Evolutionary conservation across 2,329 filamentous ascomycete genomes (phyloP), one percentile per base, ranked within the genome.

Genomic region (Calonectria hongkongensis): DNA sequence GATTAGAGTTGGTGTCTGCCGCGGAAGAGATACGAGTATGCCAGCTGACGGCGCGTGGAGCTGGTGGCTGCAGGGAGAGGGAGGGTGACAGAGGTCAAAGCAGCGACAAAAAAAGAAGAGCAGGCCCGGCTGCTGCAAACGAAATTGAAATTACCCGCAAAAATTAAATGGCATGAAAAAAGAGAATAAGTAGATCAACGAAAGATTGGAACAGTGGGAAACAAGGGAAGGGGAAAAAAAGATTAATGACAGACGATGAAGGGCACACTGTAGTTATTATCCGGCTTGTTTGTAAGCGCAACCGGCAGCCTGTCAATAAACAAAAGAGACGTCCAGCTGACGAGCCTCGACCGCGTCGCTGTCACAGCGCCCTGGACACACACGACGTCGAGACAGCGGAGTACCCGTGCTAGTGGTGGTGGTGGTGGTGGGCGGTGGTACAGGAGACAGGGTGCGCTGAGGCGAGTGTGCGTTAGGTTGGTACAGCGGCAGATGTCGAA

Each of bases 111-210:
- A 56, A 66, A 66, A 50, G 50, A 45, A 60, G 64, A 72, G 78
- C 78, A 79, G 78, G 70, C 78, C 78, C 70, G 77, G 78, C 78
- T 80, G 78, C 78, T 80, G 78, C 78, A 70, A 71, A 70, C 43
- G 65, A 71, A 78, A 71, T 65, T 72, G 77, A 73, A 62, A 76
- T 71, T 67, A 60, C 50, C 51, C 58, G 67, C 69, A 77, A 66
- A 69, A 71, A 63, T 36, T 68, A 43, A 28, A 67, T 51, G 33
- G 63, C 45, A 69, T 54, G 69, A 68, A 60, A 68, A 63, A 48
- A 62, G 54, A 39, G 54, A 39, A 41, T 9, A 36, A 36, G 10
- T 43, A 21, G 27, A 21, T 18, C 27, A 54, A 58, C 51, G n/a
- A 58, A 39, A 25, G 21, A 27, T 58, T 58, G 54, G 10, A 28